Evolutionary conservation across 2,329 filamentous ascomycete species (phyloP).

Genomic region (Cadophora luteo-olivacea): DNA sequence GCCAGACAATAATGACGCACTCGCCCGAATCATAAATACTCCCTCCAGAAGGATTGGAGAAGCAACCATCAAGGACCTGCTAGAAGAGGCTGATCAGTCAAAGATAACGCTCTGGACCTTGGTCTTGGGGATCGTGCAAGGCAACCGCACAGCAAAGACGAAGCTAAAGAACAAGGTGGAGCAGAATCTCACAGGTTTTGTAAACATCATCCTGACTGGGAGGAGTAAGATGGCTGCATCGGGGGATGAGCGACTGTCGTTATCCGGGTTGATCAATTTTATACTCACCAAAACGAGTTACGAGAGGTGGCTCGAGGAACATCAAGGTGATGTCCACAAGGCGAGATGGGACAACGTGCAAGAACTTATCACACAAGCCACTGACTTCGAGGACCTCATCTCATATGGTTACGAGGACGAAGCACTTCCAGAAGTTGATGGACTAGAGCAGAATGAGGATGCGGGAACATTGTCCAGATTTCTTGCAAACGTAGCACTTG

Average conservation of each 20-base stretch:
- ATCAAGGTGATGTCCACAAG: slow-evolving; percentile 77
- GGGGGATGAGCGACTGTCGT: slow-evolving; percentile 29
- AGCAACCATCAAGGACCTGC: slow-evolving; percentile 72
- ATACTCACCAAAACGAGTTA: slow-evolving; percentile 72
- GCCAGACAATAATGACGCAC: slow-evolving; percentile 84
- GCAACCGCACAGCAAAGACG: slow-evolving; percentile 55
- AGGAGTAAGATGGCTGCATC: slow-evolving; percentile 56
- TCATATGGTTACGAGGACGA: slow-evolving; percentile 55
- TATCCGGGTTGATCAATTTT: slow-evolving; percentile 54
- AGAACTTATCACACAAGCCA: slow-evolving; percentile 82
- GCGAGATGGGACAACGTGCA: slow-evolving; percentile 87
- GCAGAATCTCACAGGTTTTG: slow-evolving; percentile 62
- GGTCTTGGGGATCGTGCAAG: slow-evolving; percentile 65
- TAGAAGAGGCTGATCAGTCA: slow-evolving; percentile 76
- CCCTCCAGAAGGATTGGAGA: slow-evolving; percentile 85
- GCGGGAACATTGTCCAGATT: slow-evolving; percentile 73
- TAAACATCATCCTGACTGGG: slow-evolving; percentile 64
- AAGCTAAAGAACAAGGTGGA: slow-evolving; percentile 61
- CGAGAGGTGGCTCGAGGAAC: slow-evolving; percentile 73
- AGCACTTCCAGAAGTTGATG: slow-evolving; percentile 70
- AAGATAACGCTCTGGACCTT: slow-evolving; percentile 78
- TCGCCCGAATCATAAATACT: slow-evolving; percentile 83
- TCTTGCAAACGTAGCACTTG: slow-evolving; percentile 88
- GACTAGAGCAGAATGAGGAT: slow-evolving; percentile 71
- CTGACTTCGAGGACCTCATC: slow-evolving; percentile 62